These are phyloP conservation scores for Somion occarium DNA, from an alignment of 1,284 basidiomycete species.

Conservation along the genomic window DNA sequence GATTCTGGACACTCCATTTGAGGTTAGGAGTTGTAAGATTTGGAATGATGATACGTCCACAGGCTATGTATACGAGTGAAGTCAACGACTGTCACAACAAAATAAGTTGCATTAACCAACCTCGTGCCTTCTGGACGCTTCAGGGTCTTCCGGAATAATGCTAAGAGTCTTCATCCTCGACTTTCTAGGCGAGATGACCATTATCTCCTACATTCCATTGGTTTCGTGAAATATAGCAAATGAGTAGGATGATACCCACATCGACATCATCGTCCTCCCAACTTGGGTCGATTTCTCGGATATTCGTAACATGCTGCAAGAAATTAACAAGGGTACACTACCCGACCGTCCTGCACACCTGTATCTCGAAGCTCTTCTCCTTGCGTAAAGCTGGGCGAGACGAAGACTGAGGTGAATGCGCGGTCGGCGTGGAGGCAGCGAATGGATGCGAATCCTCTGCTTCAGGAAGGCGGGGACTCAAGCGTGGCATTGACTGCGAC, in stretches of 20 bases:
- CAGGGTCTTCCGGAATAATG: constrained; percentile 3
- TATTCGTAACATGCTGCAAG: constrained; percentile 29
- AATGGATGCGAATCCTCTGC: neutral
- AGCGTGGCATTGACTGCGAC: neutral
- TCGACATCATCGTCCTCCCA: constrained; percentile 42
- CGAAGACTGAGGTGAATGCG: neutral
- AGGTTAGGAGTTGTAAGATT: neutral
- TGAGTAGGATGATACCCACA: constrained; percentile 19
- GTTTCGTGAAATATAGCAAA: too few relatives aligned
- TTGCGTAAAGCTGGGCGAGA: neutral
- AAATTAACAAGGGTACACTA: neutral
- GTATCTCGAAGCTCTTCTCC: constrained; percentile 36
- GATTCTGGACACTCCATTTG: neutral
- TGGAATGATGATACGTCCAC: neutral
- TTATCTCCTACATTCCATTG: constrained; percentile 32
- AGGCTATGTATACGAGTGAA: neutral
- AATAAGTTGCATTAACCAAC: neutral
- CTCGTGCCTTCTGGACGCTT: neutral
- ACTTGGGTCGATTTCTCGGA: constrained; percentile 32
- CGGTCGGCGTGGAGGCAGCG: neutral
- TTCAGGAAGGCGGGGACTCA: neutral
- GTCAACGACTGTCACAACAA: neutral
- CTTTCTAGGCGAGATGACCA: constrained; percentile 34
- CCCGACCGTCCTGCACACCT: constrained; percentile 23
- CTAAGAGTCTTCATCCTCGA: constrained; percentile 1